Evolutionary conservation across 331 rosid genomes (phyloP).

Genomic region (Prunus yedoensis): DNA sequence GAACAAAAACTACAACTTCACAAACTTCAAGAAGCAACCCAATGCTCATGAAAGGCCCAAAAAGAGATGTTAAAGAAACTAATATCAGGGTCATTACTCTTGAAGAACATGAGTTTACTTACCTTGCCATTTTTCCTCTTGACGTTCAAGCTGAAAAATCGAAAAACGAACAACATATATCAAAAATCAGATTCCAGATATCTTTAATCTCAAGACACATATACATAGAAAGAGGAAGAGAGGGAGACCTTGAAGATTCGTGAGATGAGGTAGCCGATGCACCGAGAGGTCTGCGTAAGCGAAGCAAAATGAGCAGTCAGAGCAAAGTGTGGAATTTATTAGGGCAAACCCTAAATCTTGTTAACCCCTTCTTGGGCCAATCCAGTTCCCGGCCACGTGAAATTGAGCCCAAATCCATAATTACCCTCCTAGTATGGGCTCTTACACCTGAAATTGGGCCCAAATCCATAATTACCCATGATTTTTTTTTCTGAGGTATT

Average conservation of each 20-base stretch:
- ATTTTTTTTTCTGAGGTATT: too few relatives aligned
- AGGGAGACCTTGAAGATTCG: background rate
- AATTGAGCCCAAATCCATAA: too few relatives aligned
- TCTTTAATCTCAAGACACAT: background rate
- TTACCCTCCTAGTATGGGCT: too few relatives aligned
- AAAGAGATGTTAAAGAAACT: background rate
- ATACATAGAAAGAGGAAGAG: background rate
- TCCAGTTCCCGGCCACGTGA: background rate
- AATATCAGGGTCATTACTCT: background rate
- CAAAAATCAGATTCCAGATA: background rate
- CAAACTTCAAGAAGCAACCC: background rate
- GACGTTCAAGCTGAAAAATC: constrained; percentile 12
- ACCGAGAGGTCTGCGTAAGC: background rate
- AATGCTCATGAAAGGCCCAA: background rate
- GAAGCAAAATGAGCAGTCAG: background rate
- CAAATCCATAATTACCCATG: too few relatives aligned
- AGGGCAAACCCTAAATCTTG: constrained; percentile 15
- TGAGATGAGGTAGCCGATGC: constrained; percentile 13
- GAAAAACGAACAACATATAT: background rate
- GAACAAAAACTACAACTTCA: background rate
- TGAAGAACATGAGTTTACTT: constrained; percentile 2
- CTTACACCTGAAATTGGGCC: too few relatives aligned
- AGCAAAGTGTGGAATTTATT: background rate
- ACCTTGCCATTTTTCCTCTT: constrained; percentile 21
- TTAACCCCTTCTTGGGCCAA: background rate